Conservation (phyloP, 345 rosid genomes). For the Atalantia buxifolia region DNA sequence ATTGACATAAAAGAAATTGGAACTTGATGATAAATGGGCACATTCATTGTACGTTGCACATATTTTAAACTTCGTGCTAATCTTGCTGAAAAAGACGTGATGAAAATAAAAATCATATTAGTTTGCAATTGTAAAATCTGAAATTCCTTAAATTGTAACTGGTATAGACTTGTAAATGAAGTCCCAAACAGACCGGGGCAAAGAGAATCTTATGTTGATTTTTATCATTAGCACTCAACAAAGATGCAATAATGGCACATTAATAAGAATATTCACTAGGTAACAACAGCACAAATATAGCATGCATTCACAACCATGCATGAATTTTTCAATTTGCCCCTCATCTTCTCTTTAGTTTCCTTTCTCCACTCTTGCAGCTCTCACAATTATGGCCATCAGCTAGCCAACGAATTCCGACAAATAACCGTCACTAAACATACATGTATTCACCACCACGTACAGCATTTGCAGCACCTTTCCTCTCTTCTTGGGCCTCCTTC, state of each 20-base stretch:
- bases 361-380: slow-evolving; percentile 71
- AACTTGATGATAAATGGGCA: too few species aligned
- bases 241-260: background rate
- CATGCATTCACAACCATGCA: slow-evolving; percentile 29
- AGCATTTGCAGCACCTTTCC: slow-evolving; percentile 93
- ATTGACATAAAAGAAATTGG: too few species aligned
- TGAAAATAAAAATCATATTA: too few species aligned
- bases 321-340: slow-evolving; percentile 71
- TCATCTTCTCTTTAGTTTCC: slow-evolving; percentile 74
- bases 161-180: background rate
- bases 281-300: slow-evolving; percentile 38
- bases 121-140: background rate
- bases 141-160: too few species aligned
- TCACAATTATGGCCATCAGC: slow-evolving; percentile 75
- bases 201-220: background rate
- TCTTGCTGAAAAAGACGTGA: too few species aligned
- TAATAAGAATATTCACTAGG: background rate
- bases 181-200: background rate
- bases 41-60: too few species aligned
- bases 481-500: slow-evolving; percentile 86
- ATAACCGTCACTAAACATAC: slow-evolving; percentile 52
- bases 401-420: slow-evolving; percentile 7
- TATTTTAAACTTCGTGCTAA: too few species aligned
- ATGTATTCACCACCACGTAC: slow-evolving; percentile 88
- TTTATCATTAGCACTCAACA: background rate